Evolutionary conservation across 2,329 filamentous ascomycete species (phyloP), one percentile per base, ranked within the genome.

Genomic region (Colletotrichum limetticola): DNA sequence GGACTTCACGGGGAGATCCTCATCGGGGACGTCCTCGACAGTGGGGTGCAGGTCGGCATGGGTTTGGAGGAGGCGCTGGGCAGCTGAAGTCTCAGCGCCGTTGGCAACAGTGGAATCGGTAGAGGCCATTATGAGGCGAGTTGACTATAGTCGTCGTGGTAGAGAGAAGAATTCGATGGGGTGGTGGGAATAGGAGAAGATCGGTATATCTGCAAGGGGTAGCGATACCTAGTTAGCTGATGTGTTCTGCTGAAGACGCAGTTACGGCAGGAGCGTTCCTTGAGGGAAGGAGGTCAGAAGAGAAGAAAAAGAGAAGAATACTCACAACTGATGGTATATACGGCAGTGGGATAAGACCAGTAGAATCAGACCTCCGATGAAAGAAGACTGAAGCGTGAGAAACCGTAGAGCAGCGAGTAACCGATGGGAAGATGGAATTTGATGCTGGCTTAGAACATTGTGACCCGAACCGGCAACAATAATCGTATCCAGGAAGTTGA

Each of bases 11-110:
- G 82, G 82, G 76, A 94, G 90, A 55, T 97, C 94, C 82, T 97
- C 94, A 79, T 98, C 95, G 32, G 89, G 87, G 52, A 90, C 91
- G 61, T 98, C 95, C 83, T 98, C 95, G 76, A 98, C 89, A 28
- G 92, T 95, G 76, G 90, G 89, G 78, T 91, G 88, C 74, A 87
- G 88, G 77, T 88, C 83, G 74, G 81, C 83, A 77, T 94, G 92
- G 82, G 91, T 88, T 79, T 91, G 87, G 79, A 91, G 87, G 75
- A 94, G 89, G 84, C 88, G 89, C 83, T 92, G 89, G 56, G 88
- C 88, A 71, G 86, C 86, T 72, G 88, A 89, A 72, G 86, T 83
- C 80, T 88, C 85, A 59, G 77, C 77, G 74, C 79, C 78, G 76
- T 78, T 77, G 76, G 79, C 81, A 70, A 78, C 71, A 66, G 84